Evolutionary conservation across 2,329 filamentous ascomycete species (phyloP), one percentile per base, ranked within the genome.

Genomic region (Beauveria sp.): DNA sequence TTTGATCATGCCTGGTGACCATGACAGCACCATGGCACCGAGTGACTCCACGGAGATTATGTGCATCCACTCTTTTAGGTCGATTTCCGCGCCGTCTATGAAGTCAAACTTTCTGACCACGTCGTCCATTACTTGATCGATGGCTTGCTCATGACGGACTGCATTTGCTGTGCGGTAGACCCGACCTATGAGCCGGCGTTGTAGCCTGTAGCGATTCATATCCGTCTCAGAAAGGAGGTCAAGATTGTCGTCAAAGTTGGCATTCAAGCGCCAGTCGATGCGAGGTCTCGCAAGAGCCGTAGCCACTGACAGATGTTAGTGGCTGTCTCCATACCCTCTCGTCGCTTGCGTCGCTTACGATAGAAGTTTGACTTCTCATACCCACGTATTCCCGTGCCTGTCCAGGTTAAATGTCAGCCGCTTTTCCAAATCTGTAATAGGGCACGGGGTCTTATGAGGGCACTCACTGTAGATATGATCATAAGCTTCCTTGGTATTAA

Each of bases 21-120:
- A 83, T 0, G 79, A 79, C 1, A 83, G 69, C 0, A 83, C 80
- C 2, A 76, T 69, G 1, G 79, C 79, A 0, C 78, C 76, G 2
- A 83, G 75, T 24, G 77, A 81, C 64, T 83, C 81, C 34, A 83
- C 79, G 1, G 75, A 76, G 20, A 82, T 72, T 61, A 83, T 82
- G 68, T 83, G 81, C 80, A 83, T 83, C 81, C 81, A 83, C 60
- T 81, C 77, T 56, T 79, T 79, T 20, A 83, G 66, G 61, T 83
- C 79, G 4, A 83, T 66, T 31, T 76, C 72, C 1, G 68, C 66
- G 0, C 78, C 78, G 0, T 73, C 51, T 1, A 81, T 66, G 0
- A 63, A 61, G 4, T 67, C 69, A 0, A 83, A 65, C 28, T 73
- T 75, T 3, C 70, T 62, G 1, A 80, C 63, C 1, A 70, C 73